Percentiles rank a stretch among this genome's conserved stretches.
Conservation (phyloP, 805 yeast genomes). For the Starmerella riodocensis region DNA sequence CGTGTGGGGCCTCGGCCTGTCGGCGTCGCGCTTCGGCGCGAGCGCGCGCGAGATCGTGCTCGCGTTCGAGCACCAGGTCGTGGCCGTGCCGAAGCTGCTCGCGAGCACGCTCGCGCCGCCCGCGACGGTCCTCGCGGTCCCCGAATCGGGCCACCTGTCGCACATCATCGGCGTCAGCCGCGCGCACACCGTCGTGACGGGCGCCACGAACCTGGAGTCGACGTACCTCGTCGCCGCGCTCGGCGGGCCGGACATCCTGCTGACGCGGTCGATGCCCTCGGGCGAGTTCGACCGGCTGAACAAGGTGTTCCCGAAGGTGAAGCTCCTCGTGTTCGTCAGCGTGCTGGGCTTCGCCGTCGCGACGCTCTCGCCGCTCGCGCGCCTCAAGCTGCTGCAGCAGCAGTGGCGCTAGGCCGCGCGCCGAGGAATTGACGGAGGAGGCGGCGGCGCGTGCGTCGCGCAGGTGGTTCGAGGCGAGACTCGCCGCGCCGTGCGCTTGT, state of each 20-base stretch:
- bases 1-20: constrained; percentile 39
- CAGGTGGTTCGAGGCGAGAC: background rate
- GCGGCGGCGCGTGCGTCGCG: background rate
- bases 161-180: constrained; percentile 37
- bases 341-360: constrained; percentile 28
- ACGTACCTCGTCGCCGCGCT: constrained; percentile 55
- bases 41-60: constrained; percentile 53
- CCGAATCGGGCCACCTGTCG: constrained; percentile 44
- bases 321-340: constrained; percentile 47
- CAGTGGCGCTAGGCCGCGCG: constrained; percentile 11
- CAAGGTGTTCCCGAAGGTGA: constrained; percentile 50
- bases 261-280: constrained; percentile 68
- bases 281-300: constrained; percentile 67
- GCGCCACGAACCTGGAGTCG: constrained; percentile 64
- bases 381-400: constrained; percentile 8
- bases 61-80: constrained; percentile 45
- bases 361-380: constrained; percentile 13
- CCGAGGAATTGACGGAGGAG: background rate
- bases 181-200: constrained; percentile 31
- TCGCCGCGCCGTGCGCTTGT: too few relatives aligned
- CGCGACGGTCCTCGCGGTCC: constrained; percentile 40
- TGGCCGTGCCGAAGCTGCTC: constrained; percentile 55
- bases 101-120: constrained; percentile 61
- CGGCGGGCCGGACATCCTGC: constrained; percentile 58
- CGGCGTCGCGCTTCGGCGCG: constrained; percentile 53